Percentiles rank a stretch among this genome's conserved stretches.
Conservation (phyloP, 2,329 filamentous ascomycete species). For the Fusarium sp. region DNA sequence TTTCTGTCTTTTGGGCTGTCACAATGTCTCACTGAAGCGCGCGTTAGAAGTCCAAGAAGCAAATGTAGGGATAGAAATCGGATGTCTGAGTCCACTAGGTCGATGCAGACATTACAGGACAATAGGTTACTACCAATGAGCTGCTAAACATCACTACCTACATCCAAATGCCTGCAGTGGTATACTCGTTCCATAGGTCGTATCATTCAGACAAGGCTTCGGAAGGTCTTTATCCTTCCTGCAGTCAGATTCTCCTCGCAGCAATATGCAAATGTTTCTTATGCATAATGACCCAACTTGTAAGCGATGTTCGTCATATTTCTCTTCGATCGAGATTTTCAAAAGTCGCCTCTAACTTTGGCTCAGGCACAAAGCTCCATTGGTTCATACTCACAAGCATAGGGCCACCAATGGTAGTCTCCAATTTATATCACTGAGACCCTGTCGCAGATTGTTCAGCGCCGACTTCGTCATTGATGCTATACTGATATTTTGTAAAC, state of each 20-base stretch:
- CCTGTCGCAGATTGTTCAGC: neutral
- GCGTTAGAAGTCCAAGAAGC: neutral
- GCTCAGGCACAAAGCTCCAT: neutral
- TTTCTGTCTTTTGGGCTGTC: neutral
- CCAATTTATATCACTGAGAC: neutral
- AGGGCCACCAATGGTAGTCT: neutral
- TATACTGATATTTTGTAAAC: neutral
- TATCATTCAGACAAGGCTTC: neutral
- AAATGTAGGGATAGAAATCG: neutral
- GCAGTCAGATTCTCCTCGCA: neutral
- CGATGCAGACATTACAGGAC: neutral
- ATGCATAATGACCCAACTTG: neutral
- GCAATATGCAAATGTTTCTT: neutral
- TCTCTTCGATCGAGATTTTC: conserved; percentile 10
- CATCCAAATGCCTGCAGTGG: neutral
- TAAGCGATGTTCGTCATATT: conserved; percentile 5
- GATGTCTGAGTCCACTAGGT: neutral
- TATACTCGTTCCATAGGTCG: neutral
- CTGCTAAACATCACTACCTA: neutral
- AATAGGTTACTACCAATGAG: neutral
- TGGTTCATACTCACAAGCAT: neutral
- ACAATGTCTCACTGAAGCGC: conserved; percentile 7
- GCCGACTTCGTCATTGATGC: conserved; percentile 19
- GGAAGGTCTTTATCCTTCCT: neutral
- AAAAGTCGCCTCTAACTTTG: neutral